Evolutionary conservation across 2,329 filamentous ascomycete species (phyloP), one percentile per base, ranked within the genome.

Genomic region (Tolypocladium ovalisporum): DNA sequence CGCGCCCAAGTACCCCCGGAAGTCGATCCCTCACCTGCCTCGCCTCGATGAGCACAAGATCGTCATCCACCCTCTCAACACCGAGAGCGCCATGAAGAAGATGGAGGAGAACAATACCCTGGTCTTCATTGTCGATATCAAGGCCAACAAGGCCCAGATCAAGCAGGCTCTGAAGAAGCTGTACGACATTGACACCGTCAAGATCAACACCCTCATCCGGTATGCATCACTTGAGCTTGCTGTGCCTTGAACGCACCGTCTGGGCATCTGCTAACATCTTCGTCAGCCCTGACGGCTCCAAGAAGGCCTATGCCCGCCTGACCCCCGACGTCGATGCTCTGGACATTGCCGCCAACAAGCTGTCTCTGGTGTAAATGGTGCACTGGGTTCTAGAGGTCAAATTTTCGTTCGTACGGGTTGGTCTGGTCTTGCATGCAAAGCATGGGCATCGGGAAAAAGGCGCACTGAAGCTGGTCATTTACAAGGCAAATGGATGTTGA

Each of bases 61-160:
- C 76, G 88, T 99, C 77, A 83, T 97, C 74, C 90, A 97, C 86
- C 94, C 94, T 67, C 85, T 99, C 74, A 99, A 99, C 88, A 99
- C 94, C 61, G 94, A 99, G 88, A 94, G 88, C 73, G 94, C 95
- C 73, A 97, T 99, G 93, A 99, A 99, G 90, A 97, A 97, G 89
- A 97, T 99, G 70, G 94, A 99, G 85, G 94, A 99, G 88, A 92
- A 99, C 87, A 99, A 99, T 86, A 99, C 94, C 67, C 86, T 99
- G 56, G 90, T 96, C 75, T 97, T 97, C 85, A 96, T 96, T 69
- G 90, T 95, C 73, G 89, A 97, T 69, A 81, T 93, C 77, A 95
- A 95, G 88, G 87, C 93, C 77, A 99, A 99, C 87, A 99, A 99
- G 90, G 87, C 91, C 75, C 94, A 99, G 83, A 99, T 99, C 82